Conservation (phyloP, 768 basidiomycete species). For the Pleurotus salmoneostramineus region DNA sequence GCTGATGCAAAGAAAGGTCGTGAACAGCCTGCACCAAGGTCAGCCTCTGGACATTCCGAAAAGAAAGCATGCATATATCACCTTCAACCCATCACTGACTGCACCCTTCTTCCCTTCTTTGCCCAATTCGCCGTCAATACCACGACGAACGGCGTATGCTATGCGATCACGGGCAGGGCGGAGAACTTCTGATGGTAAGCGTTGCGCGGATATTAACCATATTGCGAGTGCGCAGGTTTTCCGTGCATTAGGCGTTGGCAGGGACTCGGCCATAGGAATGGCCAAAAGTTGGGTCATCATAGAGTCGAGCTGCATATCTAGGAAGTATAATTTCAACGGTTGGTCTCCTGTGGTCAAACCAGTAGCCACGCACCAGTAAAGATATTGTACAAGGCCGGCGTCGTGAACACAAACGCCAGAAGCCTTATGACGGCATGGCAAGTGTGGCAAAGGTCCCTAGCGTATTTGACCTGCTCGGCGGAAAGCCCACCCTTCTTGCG, state of each 20-base stretch:
- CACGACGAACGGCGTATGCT: conserved; percentile 66
- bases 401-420: conserved; percentile 54
- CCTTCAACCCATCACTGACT: conserved; percentile 74
- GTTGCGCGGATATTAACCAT: conserved; percentile 68
- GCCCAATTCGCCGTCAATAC: conserved; percentile 79
- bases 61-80: conserved; percentile 22
- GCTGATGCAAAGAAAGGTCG: conserved; percentile 61
- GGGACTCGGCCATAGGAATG: conserved; percentile 62
- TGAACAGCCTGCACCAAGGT: conserved; percentile 55
- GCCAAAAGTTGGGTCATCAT: conserved; percentile 64
- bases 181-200: conserved; percentile 60
- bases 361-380: conserved; percentile 50
- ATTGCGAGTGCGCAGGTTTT: conserved; percentile 81
- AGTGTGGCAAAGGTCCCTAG: conserved; percentile 74
- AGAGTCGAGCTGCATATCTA: conserved; percentile 55
- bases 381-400: conserved; percentile 53
- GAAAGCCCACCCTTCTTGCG: conserved; percentile 59
- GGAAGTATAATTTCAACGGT: background rate
- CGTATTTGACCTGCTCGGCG: conserved; percentile 74
- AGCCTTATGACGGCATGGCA: conserved; percentile 68
- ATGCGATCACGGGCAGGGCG: conserved; percentile 63
- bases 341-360: conserved; percentile 2
- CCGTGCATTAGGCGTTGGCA: conserved; percentile 82
- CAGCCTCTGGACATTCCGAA: background rate
- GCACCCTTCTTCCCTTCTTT: conserved; percentile 90